Evolutionary conservation across 768 basidiomycete genomes (phyloP).

Genomic region (Lentinus brumalis): DNA sequence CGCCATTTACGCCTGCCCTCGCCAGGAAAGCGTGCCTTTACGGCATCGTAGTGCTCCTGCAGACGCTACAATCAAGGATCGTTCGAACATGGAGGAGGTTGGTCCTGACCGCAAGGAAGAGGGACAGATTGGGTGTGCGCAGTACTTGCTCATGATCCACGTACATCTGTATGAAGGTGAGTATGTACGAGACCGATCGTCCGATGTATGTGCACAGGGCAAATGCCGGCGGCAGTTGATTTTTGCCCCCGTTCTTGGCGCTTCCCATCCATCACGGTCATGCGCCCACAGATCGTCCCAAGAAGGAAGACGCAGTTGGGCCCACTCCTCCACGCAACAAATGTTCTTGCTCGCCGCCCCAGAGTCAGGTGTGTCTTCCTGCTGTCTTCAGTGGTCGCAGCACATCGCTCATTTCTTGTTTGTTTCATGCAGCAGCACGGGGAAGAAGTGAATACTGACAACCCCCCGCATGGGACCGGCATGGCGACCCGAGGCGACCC

Average conservation of each 20-base stretch:
- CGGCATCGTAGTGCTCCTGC: conserved; percentile 40
- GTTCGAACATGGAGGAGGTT: not conserved
- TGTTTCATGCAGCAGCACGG: not conserved
- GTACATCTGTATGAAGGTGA: not conserved
- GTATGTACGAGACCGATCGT: too few relatives aligned
- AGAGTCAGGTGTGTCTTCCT: not conserved
- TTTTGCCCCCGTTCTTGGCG: conserved; percentile 3
- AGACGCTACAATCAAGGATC: conserved; percentile 2
- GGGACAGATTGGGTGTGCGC: conserved; percentile 16
- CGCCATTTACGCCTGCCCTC: conserved; percentile 62
- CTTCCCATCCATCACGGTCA: conserved; percentile 6
- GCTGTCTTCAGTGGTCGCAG: too few relatives aligned
- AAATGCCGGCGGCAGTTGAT: not conserved
- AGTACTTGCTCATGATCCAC: conserved; percentile 5
- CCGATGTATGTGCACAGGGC: too few relatives aligned
- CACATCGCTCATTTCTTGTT: not conserved
- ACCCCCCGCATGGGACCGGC: not conserved
- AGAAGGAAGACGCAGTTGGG: conserved; percentile 15
- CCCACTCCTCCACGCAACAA: not conserved
- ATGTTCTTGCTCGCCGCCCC: not conserved
- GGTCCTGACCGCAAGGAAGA: conserved; percentile 22
- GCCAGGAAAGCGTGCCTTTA: conserved; percentile 47
- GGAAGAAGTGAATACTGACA: not conserved
- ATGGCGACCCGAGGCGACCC: not conserved
- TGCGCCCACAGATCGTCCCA: conserved; percentile 8